Evolutionary conservation across 2,329 filamentous ascomycete species (phyloP).

Genomic region (Neopestalotiopsis sp.): DNA sequence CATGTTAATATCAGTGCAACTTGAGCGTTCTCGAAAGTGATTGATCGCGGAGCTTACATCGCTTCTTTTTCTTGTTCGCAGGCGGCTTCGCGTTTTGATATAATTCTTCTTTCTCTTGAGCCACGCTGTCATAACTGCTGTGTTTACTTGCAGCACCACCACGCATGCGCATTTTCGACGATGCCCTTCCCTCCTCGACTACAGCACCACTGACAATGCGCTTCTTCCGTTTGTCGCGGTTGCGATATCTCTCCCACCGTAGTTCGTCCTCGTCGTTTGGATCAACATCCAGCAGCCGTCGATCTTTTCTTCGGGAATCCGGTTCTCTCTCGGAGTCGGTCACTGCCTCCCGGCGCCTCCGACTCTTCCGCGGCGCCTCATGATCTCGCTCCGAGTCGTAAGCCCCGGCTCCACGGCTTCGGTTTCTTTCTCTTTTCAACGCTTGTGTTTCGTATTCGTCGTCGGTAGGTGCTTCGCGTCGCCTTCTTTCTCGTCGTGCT

Average conservation of each 20-base stretch:
- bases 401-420: slow-evolving; percentile 23
- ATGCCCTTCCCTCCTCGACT: slow-evolving; percentile 68
- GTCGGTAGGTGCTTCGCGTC: slow-evolving; percentile 26
- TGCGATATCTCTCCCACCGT: slow-evolving; percentile 40
- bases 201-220: slow-evolving; percentile 73
- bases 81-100: slow-evolving; percentile 48
- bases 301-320: slow-evolving; percentile 23
- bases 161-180: slow-evolving; percentile 43
- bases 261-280: slow-evolving; percentile 32
- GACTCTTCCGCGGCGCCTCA: slow-evolving; percentile 26
- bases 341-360: slow-evolving; percentile 24
- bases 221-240: slow-evolving; percentile 51
- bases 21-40: slow-evolving; percentile 20
- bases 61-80: slow-evolving; percentile 63
- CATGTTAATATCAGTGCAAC: slow-evolving; percentile 29
- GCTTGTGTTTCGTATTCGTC: slow-evolving; percentile 31
- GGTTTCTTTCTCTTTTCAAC: slow-evolving; percentile 22
- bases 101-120: slow-evolving; percentile 51
- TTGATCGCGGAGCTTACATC: slow-evolving; percentile 53
- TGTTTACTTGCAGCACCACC: slow-evolving; percentile 44
- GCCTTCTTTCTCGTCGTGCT: slow-evolving; percentile 20
- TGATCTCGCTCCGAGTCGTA: slow-evolving; percentile 25
- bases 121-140: slow-evolving; percentile 53
- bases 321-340: slow-evolving; percentile 28
- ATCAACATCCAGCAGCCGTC: slow-evolving; percentile 26